Conservation (phyloP, 352 stramenopile genomes). For the Globisporangium paroecandrum region DNA sequence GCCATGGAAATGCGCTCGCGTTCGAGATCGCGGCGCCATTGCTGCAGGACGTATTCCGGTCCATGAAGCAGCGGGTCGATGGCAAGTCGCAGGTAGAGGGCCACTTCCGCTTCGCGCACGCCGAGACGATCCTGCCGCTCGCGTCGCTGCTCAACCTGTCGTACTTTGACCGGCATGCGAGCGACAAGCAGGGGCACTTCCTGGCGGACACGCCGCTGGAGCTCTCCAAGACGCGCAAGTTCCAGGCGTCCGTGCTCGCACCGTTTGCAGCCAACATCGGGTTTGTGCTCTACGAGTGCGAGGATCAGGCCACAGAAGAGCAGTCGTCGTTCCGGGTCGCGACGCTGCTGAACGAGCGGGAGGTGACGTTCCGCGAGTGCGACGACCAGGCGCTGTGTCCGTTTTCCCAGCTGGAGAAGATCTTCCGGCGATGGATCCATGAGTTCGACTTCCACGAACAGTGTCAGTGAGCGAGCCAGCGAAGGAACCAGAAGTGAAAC, state of each 20-base stretch:
- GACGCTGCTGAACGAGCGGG: conserved; percentile 63
- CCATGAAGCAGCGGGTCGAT: conserved; percentile 44
- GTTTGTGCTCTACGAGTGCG: conserved; percentile 79
- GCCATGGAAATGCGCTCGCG: conserved; percentile 64
- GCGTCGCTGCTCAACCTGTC: conserved; percentile 70
- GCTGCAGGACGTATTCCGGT: conserved; percentile 57
- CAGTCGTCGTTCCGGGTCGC: conserved; percentile 37
- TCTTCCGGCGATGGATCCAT: conserved; percentile 65
- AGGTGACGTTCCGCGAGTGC: conserved; percentile 56
- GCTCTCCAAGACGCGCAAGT: conserved; percentile 43
- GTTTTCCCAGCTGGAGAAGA: conserved; percentile 46
- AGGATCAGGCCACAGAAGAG: conserved; percentile 5
- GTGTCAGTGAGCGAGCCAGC: conserved; percentile 21
- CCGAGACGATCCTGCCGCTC: conserved; percentile 78
- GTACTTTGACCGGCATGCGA: conserved; percentile 61
- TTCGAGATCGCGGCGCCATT: conserved; percentile 74
- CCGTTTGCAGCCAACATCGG: conserved; percentile 82
- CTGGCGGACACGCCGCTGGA: conserved; percentile 50
- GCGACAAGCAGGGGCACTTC: conserved; percentile 56
- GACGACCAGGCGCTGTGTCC: conserved; percentile 38
- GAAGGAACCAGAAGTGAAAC: neutral
- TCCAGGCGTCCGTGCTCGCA: conserved; percentile 52
- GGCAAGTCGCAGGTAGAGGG: conserved; percentile 39
- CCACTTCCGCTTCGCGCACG: conserved; percentile 83
- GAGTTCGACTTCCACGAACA: conserved; percentile 64